phyloP scores from a whole-genome alignment of 495 filamentous ascomycete genomes.

The Penicillium longicatenatum region DNA sequence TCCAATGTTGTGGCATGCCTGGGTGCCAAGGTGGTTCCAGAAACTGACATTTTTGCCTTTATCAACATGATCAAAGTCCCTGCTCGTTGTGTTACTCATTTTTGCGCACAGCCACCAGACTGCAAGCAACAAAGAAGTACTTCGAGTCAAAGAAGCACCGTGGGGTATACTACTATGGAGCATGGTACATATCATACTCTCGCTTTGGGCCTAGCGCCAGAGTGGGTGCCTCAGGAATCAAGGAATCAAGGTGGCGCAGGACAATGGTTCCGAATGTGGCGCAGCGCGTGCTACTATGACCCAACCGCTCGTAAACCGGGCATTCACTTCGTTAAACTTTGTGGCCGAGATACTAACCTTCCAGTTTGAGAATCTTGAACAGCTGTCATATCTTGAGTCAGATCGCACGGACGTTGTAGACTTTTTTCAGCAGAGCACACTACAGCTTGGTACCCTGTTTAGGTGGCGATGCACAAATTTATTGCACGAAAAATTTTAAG shows the following conservation, averaged over 20 bases:
- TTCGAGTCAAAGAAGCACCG: neutral
- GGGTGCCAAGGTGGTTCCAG: too few relatives aligned
- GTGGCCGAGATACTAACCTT: neutral
- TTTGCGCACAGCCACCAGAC: too few relatives aligned
- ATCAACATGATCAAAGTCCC: too few relatives aligned
- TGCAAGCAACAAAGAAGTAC: neutral
- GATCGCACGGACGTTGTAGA: constrained; percentile 1
- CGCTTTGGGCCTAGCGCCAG: neutral
- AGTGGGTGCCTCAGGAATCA: neutral
- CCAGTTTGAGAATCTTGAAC: neutral
- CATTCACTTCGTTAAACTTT: neutral
- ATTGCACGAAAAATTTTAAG: constrained; percentile 11
- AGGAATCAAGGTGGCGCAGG: neutral
- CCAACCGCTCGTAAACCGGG: neutral
- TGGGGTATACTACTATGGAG: neutral
- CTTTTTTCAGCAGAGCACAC: constrained; percentile 6
- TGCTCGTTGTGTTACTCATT: too few relatives aligned
- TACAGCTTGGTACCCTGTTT: constrained; percentile 3
- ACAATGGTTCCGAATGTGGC: neutral
- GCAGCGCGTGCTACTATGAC: neutral
- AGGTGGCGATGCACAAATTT: constrained; percentile 7
- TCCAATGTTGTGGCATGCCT: too few relatives aligned
- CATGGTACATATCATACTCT: neutral
- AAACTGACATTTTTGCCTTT: too few relatives aligned
- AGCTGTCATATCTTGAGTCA: constrained; percentile 10